phyloP scores from a whole-genome alignment of 225 moss, liverwort and hornwort genomes.

The Marchantia polymorpha region DNA sequence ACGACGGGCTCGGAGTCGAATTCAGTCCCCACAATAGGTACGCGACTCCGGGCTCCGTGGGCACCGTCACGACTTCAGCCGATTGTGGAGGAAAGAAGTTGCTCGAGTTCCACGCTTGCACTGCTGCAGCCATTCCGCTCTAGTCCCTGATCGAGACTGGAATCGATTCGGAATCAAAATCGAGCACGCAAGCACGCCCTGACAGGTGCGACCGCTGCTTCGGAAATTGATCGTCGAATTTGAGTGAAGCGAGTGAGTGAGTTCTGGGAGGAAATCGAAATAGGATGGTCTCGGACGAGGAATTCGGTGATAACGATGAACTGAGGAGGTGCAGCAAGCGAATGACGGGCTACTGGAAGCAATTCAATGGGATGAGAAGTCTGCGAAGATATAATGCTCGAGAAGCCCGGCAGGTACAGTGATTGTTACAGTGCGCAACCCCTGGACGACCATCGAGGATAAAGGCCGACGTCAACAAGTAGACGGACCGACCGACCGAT shows the following conservation, averaged over 20 bases:
- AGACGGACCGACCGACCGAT: background rate
- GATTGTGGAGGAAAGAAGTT: conserved; percentile 24
- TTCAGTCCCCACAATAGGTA: conserved; percentile 14
- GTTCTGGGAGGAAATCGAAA: background rate
- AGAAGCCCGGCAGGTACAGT: background rate
- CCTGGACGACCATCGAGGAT: background rate
- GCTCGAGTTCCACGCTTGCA: conserved; percentile 19
- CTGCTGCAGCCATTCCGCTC: conserved; percentile 14
- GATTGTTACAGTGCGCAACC: background rate
- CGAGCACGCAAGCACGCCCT: too few species aligned
- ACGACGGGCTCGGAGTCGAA: background rate
- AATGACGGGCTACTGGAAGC: background rate
- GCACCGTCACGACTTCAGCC: background rate
- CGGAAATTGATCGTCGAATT: background rate
- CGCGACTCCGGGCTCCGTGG: conserved; percentile 6
- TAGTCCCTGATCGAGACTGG: too few species aligned
- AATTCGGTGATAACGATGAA: background rate
- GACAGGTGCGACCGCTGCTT: background rate
- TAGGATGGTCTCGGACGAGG: background rate
- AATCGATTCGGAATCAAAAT: too few species aligned
- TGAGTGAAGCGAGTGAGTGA: background rate
- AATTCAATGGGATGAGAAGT: background rate
- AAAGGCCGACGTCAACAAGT: background rate
- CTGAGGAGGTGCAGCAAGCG: background rate
- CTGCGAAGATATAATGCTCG: background rate